A percentile compares a stretch with the other conserved stretches of the same genome.
These are phyloP conservation scores for Neocallimastix lanati DNA, from an alignment of 192 early-diverging fungal species.

Conservation along the genomic window DNA sequence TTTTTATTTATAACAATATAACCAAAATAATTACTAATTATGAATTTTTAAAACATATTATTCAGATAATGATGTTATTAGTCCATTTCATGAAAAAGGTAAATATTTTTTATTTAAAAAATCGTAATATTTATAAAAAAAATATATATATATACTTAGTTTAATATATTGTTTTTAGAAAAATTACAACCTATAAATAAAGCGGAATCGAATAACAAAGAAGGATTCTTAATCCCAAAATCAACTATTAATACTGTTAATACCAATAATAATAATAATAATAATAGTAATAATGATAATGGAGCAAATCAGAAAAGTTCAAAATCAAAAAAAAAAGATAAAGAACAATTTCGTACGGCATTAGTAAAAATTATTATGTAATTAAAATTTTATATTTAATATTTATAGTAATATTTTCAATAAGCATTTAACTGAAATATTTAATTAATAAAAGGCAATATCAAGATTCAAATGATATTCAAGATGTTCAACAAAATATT, in stretches of 20 bases:
- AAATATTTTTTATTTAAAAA: neutral
- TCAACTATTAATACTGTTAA: neutral
- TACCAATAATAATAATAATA: neutral
- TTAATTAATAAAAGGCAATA: constrained; percentile 3
- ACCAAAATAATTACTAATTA: no score
- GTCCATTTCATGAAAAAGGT: neutral
- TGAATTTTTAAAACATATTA: neutral
- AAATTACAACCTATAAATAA: neutral
- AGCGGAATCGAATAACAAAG: neutral
- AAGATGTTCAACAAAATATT: neutral
- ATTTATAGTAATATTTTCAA: no score
- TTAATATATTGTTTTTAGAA: neutral
- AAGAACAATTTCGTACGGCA: constrained; percentile 31
- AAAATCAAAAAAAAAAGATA: constrained; percentile 18
- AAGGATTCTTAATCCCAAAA: neutral
- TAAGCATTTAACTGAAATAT: no score
- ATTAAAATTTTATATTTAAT: neutral
- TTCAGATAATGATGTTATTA: neutral
- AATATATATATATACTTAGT: no score
- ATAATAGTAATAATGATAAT: neutral
- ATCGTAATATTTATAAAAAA: no score
- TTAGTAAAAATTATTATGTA: constrained; percentile 42
- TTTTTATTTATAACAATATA: no score
- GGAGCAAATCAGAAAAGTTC: neutral
- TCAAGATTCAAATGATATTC: constrained; percentile 14